These are phyloP conservation scores for Lachnellula hyalina DNA, from an alignment of 2,329 filamentous ascomycete genomes.

Conservation along the genomic window DNA sequence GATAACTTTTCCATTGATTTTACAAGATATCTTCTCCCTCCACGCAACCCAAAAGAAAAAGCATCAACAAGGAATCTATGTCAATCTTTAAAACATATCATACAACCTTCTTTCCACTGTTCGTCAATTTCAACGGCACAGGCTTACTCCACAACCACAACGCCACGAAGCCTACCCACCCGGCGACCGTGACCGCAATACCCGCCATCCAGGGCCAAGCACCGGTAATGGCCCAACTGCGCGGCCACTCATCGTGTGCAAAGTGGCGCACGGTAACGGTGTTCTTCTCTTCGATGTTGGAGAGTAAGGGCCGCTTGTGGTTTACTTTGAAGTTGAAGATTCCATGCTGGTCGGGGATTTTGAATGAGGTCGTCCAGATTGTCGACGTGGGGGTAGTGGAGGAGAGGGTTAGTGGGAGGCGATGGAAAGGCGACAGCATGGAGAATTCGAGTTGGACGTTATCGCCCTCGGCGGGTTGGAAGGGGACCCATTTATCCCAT, in stretches of 20 bases:
- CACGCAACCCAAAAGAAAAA: not conserved
- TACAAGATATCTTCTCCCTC: not conserved
- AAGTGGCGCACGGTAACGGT: constrained; percentile 94
- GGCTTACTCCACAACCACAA: constrained; percentile 81
- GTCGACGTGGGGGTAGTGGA: constrained; percentile 60
- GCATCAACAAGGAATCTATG: not conserved
- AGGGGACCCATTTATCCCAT: constrained; percentile 70
- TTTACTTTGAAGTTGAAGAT: constrained; percentile 98
- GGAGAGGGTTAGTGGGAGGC: constrained; percentile 62
- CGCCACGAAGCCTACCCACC: constrained; percentile 79
- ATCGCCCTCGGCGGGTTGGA: constrained; percentile 64
- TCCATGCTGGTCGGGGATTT: constrained; percentile 90
- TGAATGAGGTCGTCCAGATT: constrained; percentile 71
- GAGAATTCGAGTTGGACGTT: constrained; percentile 90
- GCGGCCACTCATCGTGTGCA: constrained; percentile 93
- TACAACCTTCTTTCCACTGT: constrained; percentile 37
- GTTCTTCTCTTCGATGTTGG: constrained; percentile 84
- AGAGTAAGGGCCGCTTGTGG: constrained; percentile 93
- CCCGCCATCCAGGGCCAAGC: constrained; percentile 95
- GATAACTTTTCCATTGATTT: not conserved
- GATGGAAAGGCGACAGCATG: constrained; percentile 98
- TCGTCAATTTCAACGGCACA: constrained; percentile 29
- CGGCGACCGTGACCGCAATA: constrained; percentile 74
- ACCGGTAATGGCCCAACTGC: constrained; percentile 82
- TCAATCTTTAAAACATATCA: constrained; percentile 20